Evolutionary conservation across 352 stramenopile species (phyloP).

Genomic region (Hyaloperonospora arabidopsidis): DNA sequence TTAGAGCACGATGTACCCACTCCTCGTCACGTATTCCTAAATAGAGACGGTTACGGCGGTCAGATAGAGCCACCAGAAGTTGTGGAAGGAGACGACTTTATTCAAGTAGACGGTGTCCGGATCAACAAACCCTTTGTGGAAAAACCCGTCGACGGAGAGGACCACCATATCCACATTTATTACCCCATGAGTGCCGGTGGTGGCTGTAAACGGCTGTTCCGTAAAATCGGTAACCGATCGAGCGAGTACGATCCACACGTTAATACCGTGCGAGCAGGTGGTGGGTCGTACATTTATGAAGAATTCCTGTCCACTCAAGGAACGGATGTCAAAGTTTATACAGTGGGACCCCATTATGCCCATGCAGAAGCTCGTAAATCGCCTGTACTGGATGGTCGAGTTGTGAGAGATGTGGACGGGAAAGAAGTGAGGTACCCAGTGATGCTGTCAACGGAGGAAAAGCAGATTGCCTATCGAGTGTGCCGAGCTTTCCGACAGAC

Average conservation of each 20-base stretch:
- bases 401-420: conserved; percentile 93
- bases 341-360: conserved; percentile 96
- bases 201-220: conserved; percentile 98
- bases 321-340: conserved; percentile 99
- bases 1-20: conserved; percentile 90
- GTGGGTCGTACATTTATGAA: conserved; percentile 95
- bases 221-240: conserved; percentile 91
- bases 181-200: conserved; percentile 98
- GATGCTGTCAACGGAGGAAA: conserved; percentile 97
- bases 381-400: conserved; percentile 97
- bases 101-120: conserved; percentile 88
- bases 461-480: conserved; percentile 94
- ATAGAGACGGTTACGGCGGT: conserved; percentile 86
- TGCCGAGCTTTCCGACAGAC: conserved; percentile 79
- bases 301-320: conserved; percentile 98
- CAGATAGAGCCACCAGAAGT: conserved; percentile 30
- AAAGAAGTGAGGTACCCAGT: conserved; percentile 99
- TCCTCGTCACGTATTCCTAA: conserved; percentile 92
- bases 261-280: conserved; percentile 88
- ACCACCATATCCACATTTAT: conserved; percentile 99
- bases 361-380: conserved; percentile 99
- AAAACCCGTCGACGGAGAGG: conserved; percentile 98
- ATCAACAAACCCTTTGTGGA: conserved; percentile 99
- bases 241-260: conserved; percentile 93
- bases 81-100: conserved; percentile 69